Base-by-base conservation (phyloP, 2,329 filamentous ascomycete genomes). In the Cladobotryum protrusum region DNA sequence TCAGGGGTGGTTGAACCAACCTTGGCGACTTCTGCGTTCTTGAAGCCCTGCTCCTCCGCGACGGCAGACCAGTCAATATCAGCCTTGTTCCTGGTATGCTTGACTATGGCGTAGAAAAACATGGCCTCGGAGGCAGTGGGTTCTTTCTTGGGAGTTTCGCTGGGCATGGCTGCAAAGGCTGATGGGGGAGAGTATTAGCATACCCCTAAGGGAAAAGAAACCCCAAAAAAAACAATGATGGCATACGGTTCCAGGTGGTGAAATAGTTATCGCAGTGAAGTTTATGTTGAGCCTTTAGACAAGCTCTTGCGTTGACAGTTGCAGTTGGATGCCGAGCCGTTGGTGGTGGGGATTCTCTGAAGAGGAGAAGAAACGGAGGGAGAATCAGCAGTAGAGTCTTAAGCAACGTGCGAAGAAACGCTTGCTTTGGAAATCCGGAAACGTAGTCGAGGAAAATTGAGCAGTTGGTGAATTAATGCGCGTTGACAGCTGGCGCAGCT, bases 51-150 rank as follows among this genome's bases (percentile, higher is more conserved):
- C 12, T 71, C 68, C 0, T 45, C 29, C 1, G 76, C 75, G 3
- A 79, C 71, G 4, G 57, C 60, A 0, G 67, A 60, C 77, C 77
- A 79, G 57, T 80, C 71, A 34, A 75, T 67, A 1, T 72, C 70
- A 3, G 70, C 69, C 54, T 68, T 70, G 63, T 66, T 70, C 18
- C 63, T 63, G 40, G 66, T 67, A 49, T 75, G 63, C 57, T 72
- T 71, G 51, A 76, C 62, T 39, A 77, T 69, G 48, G 67, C 66
- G 51, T 68, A 67, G 59, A 74, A 74, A 40, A 75, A 69, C 58
- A 68, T 68, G 8, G 69, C 67, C 53, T 77, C 73, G 4, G 63
- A 57, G 1, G 66, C 55, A 5, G 63, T 72, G 1, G 71, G 72
- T 43, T 68, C 65, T 48, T 65, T 64, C 48, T 49, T 54, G 18